Percentiles rank a stretch among this genome's conserved stretches.
Evolutionary conservation across 176 grass and related monocot species (phyloP).

Genomic region (Luzula sylvatica): DNA sequence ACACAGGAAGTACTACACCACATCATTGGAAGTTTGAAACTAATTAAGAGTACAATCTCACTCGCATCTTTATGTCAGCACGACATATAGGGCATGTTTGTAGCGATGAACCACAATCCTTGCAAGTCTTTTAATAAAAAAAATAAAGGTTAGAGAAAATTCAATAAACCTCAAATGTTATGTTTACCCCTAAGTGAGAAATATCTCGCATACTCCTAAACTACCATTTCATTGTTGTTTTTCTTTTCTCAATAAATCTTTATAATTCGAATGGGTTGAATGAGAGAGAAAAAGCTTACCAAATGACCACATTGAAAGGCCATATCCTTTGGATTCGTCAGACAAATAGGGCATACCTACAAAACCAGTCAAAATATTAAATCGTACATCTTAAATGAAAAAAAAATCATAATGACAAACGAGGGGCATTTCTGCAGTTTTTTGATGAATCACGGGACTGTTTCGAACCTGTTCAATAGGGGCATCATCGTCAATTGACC

Average conservation of each 20-base stretch:
- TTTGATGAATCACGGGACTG: too few relatives aligned
- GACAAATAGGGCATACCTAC: conserved; percentile 84
- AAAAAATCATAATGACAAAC: neutral
- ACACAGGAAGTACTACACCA: too few relatives aligned
- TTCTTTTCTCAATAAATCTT: neutral
- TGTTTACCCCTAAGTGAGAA: too few relatives aligned
- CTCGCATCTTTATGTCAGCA: conserved; percentile 40
- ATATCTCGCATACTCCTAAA: too few relatives aligned
- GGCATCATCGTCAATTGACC: conserved; percentile 21
- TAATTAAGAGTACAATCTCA: conserved; percentile 53
- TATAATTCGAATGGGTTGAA: neutral
- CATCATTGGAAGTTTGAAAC: too few relatives aligned
- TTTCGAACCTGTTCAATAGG: conserved; percentile 46
- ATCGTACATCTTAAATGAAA: neutral
- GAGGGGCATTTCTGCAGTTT: too few relatives aligned
- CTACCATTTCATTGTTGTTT: neutral
- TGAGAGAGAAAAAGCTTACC: conserved; percentile 38
- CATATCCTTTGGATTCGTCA: conserved; percentile 94
- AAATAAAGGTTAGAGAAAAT: neutral
- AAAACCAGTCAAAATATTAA: neutral
- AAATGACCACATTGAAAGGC: conserved; percentile 88
- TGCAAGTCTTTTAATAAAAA: conserved; percentile 58
- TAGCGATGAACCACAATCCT: conserved; percentile 63
- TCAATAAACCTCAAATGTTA: neutral
- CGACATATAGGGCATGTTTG: conserved; percentile 70